Base-by-base conservation (phyloP, 2,329 filamentous ascomycete species). In the Orbilia brochopaga region DNA sequence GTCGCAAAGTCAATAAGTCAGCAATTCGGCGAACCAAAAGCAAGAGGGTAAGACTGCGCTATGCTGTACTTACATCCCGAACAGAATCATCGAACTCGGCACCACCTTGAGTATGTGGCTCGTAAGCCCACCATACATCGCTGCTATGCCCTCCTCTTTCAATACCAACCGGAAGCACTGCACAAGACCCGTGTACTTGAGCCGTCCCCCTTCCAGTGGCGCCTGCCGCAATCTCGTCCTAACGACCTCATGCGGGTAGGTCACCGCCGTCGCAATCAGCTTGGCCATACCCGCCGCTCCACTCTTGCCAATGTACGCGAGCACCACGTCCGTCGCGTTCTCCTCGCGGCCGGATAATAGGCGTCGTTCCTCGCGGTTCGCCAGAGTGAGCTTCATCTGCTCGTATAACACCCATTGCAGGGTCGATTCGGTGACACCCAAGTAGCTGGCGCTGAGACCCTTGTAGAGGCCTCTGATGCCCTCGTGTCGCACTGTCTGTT, bases 361-460 rank as follows among this genome's bases (percentile, higher is more conserved):
- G 54, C 86, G 83, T 57, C 80, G 81, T 76, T 83, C 83, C 79
- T 90, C 88, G 69, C 91, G 83, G 50, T 81, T 81, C 51, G 85
- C 85, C 35, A 97, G 81, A n/a, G 83, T 83, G 23, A 85, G 82
- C 84, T 97, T 97, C 83, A 95, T 87, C 79, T 92, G 89, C 81
- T 97, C 92, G 80, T 97, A 97, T 76, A 97, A 81, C 77, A 96
- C 88, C 92, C 92, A 96, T 79, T 97, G 92, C 77, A 96, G 80
- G 3, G 92, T 94, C 75, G 88, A 92, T 82, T 97, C 93, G 1
- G 89, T 89, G 19, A 96, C 91, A 23, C 93, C 92, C 0, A 97
- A 83, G 78, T 97, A 97, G 77, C 90, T 94, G 35, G 92, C 92
- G 75, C 89, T 94, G 81, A 97, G 85, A 56, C 92, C 92, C 78